Conservation (phyloP, 2,329 filamentous ascomycete genomes). For the Alternaria arbusti region DNA sequence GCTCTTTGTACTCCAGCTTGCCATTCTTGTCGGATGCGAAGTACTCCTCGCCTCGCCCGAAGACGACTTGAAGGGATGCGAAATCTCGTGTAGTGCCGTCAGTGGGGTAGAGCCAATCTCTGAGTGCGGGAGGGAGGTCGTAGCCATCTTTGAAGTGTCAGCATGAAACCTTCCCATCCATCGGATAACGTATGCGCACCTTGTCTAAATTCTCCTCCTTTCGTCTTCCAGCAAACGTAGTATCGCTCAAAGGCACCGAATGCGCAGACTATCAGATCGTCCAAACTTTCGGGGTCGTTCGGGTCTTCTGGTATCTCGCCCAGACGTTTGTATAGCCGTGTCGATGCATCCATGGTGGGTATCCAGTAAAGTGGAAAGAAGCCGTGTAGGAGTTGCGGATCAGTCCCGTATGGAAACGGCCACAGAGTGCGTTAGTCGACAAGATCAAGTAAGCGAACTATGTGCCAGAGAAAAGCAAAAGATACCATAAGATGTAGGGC, state of each 20-base stretch:
- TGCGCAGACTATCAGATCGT: slow-evolving; percentile 48
- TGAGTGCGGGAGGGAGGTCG: slow-evolving; percentile 41
- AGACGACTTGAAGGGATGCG: slow-evolving; percentile 47
- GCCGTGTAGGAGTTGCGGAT: not conserved
- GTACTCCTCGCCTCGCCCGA: slow-evolving; percentile 49
- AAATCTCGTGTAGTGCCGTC: slow-evolving; percentile 42
- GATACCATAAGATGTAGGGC: not conserved
- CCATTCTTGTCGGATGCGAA: slow-evolving; percentile 49
- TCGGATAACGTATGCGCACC: slow-evolving; percentile 24
- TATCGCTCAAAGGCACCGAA: slow-evolving; percentile 51
- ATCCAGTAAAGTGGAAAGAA: not conserved
- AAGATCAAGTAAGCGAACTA: not conserved
- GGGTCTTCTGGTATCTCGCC: slow-evolving; percentile 41
- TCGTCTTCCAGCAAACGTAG: slow-evolving; percentile 50
- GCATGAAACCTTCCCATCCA: not conserved
- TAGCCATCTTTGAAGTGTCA: slow-evolving; percentile 36
- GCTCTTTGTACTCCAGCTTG: slow-evolving; percentile 46
- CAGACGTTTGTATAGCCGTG: slow-evolving; percentile 41
- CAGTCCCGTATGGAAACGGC: not conserved
- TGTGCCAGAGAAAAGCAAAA: not conserved
- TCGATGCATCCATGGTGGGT: slow-evolving; percentile 35
- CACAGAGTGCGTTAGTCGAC: not conserved
- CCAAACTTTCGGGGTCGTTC: slow-evolving; percentile 42
- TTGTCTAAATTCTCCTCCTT: slow-evolving; percentile 44
- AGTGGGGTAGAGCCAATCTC: slow-evolving; percentile 44